Evolutionary conservation across 768 basidiomycete genomes (phyloP).

Genomic region (Mycena crocata): DNA sequence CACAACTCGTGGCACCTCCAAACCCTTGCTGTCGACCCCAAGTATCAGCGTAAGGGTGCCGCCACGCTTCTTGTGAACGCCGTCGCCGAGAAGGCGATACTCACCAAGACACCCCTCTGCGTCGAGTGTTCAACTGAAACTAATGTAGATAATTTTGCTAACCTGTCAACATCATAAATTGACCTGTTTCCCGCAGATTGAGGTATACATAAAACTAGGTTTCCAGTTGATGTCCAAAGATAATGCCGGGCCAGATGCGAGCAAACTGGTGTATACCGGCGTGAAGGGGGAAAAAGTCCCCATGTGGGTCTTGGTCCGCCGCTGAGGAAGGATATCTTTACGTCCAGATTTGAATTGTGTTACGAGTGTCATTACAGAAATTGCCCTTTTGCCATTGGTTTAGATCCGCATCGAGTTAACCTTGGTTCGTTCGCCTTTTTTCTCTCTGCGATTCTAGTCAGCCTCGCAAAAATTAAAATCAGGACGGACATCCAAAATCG

Average conservation of each 20-base stretch:
- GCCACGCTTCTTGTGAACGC: slow-evolving; percentile 1
- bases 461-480: too few relatives aligned
- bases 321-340: too few relatives aligned
- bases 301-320: too few relatives aligned
- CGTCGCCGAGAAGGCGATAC: not conserved
- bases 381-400: too few relatives aligned
- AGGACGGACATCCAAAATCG: too few relatives aligned
- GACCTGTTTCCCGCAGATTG: not conserved
- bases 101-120: not conserved
- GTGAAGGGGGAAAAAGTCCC: too few relatives aligned
- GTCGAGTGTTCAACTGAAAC: not conserved
- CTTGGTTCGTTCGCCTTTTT: too few relatives aligned
- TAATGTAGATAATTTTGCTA: slow-evolving; percentile 39
- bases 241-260: not conserved
- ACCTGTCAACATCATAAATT: slow-evolving; percentile 36
- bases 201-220: not conserved
- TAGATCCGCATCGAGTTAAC: too few relatives aligned
- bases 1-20: slow-evolving; percentile 23
- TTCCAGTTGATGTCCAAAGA: not conserved
- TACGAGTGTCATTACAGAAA: too few relatives aligned
- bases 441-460: too few relatives aligned
- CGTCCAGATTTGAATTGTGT: too few relatives aligned
- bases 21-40: slow-evolving; percentile 23
- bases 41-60: slow-evolving; percentile 14
- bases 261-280: too few relatives aligned